These are phyloP conservation scores for Penicillium thymicola DNA, from an alignment of 2,329 filamentous ascomycete species.

Conservation along the genomic window DNA sequence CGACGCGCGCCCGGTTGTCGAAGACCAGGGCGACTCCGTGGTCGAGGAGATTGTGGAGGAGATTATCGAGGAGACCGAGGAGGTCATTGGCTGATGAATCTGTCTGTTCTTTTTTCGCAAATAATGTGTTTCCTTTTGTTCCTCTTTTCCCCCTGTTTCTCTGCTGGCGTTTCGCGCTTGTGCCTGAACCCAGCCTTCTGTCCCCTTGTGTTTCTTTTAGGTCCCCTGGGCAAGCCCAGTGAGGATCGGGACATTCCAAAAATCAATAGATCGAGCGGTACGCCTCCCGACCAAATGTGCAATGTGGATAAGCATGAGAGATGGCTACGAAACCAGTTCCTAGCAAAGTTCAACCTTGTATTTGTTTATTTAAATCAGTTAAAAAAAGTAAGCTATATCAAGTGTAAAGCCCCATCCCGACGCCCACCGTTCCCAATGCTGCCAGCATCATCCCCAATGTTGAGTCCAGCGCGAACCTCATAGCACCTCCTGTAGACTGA, in stretches of 20 bases:
- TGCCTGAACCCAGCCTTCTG: constrained; percentile 24
- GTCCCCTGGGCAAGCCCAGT: constrained; percentile 18
- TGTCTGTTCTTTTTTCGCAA: constrained; percentile 26
- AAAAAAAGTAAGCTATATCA: neutral
- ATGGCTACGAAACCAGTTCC: constrained; percentile 25
- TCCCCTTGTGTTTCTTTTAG: constrained; percentile 30
- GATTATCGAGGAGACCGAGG: constrained; percentile 78
- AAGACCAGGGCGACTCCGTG: constrained; percentile 67
- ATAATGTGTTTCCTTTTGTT: constrained; percentile 31
- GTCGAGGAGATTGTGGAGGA: constrained; percentile 90
- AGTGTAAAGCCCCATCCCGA: constrained; percentile 17
- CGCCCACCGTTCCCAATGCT: constrained; percentile 9
- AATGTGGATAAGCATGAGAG: constrained; percentile 32
- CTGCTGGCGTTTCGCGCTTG: constrained; percentile 22
- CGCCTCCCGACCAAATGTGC: constrained; percentile 24
- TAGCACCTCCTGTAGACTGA: constrained; percentile 9
- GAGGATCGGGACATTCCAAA: constrained; percentile 27
- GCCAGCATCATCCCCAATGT: constrained; percentile 8
- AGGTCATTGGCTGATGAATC: constrained; percentile 54
- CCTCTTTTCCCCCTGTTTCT: constrained; percentile 25
- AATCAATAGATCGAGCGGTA: constrained; percentile 27
- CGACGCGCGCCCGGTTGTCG: constrained; percentile 53
- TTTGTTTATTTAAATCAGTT: neutral
- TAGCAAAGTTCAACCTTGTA: constrained; percentile 9
- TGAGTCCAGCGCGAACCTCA: constrained; percentile 1